Conservation (phyloP, 2,329 filamentous ascomycete species). For the Penicillium sp. region DNA sequence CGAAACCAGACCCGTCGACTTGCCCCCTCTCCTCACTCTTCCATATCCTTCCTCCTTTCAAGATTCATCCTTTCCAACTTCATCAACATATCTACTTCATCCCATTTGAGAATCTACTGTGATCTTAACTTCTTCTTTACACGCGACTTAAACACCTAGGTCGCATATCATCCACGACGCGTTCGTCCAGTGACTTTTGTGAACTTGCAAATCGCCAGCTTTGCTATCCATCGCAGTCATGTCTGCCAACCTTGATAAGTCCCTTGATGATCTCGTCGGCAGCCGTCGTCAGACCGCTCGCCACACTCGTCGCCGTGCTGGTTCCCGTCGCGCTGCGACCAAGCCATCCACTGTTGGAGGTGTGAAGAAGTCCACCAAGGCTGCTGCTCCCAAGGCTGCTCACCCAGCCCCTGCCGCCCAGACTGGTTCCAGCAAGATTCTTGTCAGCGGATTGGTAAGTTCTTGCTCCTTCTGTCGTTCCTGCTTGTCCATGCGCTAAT, state of each 20-base stretch:
- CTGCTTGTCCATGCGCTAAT: constrained; percentile 40
- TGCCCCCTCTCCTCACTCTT: constrained; percentile 1
- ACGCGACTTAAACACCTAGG: constrained; percentile 7
- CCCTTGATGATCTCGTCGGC: constrained; percentile 93
- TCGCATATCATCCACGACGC: not conserved
- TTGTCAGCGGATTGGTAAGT: constrained; percentile 95
- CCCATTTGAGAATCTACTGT: not conserved
- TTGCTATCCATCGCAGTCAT: constrained; percentile 45
- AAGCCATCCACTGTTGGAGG: constrained; percentile 67
- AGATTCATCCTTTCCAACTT: not conserved
- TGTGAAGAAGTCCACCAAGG: constrained; percentile 61
- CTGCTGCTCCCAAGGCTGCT: constrained; percentile 42
- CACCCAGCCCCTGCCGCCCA: constrained; percentile 56
- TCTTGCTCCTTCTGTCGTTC: not conserved
- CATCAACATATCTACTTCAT: not conserved
- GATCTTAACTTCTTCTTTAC: constrained; percentile 9
- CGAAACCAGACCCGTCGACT: not conserved
- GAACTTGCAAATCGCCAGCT: constrained; percentile 13
- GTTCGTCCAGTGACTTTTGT: constrained; percentile 6
- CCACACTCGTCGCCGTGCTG: constrained; percentile 34
- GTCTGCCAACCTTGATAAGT: constrained; percentile 93
- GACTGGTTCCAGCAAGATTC: constrained; percentile 81
- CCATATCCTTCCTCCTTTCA: not conserved
- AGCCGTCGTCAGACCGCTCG: constrained; percentile 54
- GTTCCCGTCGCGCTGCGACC: constrained; percentile 39